A percentile compares a stretch with the other conserved stretches of the same genome.
These are phyloP conservation scores for Talaromyces albobiverticillius DNA, from an alignment of 2,329 filamentous ascomycete species.

Conservation along the genomic window DNA sequence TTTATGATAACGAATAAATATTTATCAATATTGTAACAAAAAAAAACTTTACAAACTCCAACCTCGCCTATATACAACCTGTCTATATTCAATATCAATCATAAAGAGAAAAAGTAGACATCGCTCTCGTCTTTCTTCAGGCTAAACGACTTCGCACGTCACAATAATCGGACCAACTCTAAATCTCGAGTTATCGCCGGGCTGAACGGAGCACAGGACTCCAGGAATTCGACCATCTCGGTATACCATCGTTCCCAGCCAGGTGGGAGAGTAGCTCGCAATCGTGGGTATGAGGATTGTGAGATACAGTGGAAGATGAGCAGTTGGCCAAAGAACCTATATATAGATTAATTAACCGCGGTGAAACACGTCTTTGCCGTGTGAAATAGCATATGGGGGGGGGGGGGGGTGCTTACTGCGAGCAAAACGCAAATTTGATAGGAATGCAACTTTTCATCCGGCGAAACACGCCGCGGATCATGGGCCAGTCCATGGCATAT, in stretches of 20 bases:
- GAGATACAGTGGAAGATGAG: constrained; percentile 43
- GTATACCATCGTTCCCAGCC: constrained; percentile 42
- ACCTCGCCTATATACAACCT: too few relatives aligned
- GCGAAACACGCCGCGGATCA: constrained; percentile 36
- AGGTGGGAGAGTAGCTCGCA: constrained; percentile 34
- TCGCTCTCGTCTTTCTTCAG: too few relatives aligned
- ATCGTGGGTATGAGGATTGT: constrained; percentile 32
- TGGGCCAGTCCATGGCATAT: constrained; percentile 43
- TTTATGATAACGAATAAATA: not conserved
- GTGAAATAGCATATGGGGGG: too few relatives aligned
- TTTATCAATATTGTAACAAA: not conserved
- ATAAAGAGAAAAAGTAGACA: too few relatives aligned
- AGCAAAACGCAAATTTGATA: constrained; percentile 41
- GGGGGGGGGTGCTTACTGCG: constrained; percentile 27
- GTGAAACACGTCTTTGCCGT: too few relatives aligned
- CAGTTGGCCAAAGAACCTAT: constrained; percentile 41
- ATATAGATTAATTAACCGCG: too few relatives aligned
- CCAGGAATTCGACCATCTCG: constrained; percentile 40
- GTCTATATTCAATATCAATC: not conserved
- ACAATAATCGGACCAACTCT: constrained; percentile 32
- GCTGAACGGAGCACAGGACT: constrained; percentile 36
- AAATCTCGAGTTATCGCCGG: constrained; percentile 40
- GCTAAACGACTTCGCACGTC: too few relatives aligned
- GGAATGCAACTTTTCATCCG: constrained; percentile 43
- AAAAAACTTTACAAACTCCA: not conserved